Evolutionary conservation across 805 yeast genomes (phyloP).

Genomic region (Sugiyamaella smithiae): DNA sequence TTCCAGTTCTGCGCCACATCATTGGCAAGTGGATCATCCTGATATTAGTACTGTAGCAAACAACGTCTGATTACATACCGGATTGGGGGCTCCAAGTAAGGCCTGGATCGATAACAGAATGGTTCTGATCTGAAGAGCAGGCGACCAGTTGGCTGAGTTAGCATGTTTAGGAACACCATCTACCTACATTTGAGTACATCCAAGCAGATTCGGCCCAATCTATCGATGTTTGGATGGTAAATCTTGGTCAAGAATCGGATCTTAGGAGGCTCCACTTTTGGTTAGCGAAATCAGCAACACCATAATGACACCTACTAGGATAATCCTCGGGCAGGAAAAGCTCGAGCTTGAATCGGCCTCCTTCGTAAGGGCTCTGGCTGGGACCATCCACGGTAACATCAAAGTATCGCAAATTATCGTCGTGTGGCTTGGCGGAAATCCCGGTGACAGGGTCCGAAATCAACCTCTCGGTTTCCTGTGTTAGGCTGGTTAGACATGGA

Average conservation of each 20-base stretch:
- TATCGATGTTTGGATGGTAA: slow-evolving; percentile 95
- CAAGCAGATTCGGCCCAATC: slow-evolving; percentile 90
- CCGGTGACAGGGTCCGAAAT: slow-evolving; percentile 97
- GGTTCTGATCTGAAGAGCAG: slow-evolving; percentile 94
- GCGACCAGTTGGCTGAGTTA: slow-evolving; percentile 80
- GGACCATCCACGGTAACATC: slow-evolving; percentile 94
- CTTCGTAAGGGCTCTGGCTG: slow-evolving; percentile 82
- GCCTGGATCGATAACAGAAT: slow-evolving; percentile 90
- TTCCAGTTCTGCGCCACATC: slow-evolving; percentile 98
- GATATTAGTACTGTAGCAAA: not conserved
- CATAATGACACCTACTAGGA: slow-evolving; percentile 52
- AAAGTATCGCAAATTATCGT: slow-evolving; percentile 89
- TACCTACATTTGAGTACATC: slow-evolving; percentile 74
- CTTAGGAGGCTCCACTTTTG: slow-evolving; percentile 83
- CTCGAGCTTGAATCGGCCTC: slow-evolving; percentile 73
- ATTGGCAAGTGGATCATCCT: slow-evolving; percentile 93
- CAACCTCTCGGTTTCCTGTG: slow-evolving; percentile 83
- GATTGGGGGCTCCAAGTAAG: slow-evolving; percentile 90
- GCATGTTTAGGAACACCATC: not conserved
- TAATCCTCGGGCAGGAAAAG: slow-evolving; percentile 92
- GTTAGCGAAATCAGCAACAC: slow-evolving; percentile 7
- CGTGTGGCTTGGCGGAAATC: slow-evolving; percentile 88
- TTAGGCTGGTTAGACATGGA: not conserved
- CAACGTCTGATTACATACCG: slow-evolving; percentile 34
- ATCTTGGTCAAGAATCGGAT: slow-evolving; percentile 90